Evolutionary conservation across 257 asterid species (phyloP), one percentile per base, ranked within the genome.

Genomic region (Solanum infundibuliforme): DNA sequence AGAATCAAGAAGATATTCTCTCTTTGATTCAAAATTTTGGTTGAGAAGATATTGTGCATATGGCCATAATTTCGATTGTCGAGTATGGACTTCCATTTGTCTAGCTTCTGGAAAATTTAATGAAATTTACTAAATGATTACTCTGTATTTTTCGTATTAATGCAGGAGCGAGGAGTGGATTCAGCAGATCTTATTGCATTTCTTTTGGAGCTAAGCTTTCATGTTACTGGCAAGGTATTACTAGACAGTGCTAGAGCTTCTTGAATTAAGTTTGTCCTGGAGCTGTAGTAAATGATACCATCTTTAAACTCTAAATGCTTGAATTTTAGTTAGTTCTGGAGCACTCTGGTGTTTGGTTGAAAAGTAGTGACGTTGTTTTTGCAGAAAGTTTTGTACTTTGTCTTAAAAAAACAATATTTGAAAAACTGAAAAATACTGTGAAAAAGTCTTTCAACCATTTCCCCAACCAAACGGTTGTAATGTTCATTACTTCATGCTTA

Each of bases 191-290:
- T 96, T 86, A 95, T 96, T 89, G 93, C 99, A 71, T 97, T 97
- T 91, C 91, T 97, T 87, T 90, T 96, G 92, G 99, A 97, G 92
- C 98, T 97, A 87, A 97, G 99, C 91, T 97, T 97, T 93, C 99
- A 97, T 93, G 95, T 92, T 89, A 92, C 98, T 87, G 99, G 98
- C 85, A 93, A 97, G 99, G 99, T 96, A 93, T 83, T 87, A 16
- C 20, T 48, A 29, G 68, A 29, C 27, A 81, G 68, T 29, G 12
- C 27, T 46, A 16, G 41, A 34, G 12, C 12, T 43, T 46, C 36
- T 81, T 29, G 85, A 29, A 46, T 29, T 46, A 46, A 79, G 62
- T 79, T 79, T 81, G 20, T 31, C 85, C 20, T 48, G 39, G 20
- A 46, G 12, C 27, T 81, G 41, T 46, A 29, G 36, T 73, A 86